Percentiles rank a stretch among this genome's conserved stretches.
These are phyloP conservation scores for Erysimum cheiranthoides DNA, from an alignment of 345 rosid genomes.

Conservation along the genomic window DNA sequence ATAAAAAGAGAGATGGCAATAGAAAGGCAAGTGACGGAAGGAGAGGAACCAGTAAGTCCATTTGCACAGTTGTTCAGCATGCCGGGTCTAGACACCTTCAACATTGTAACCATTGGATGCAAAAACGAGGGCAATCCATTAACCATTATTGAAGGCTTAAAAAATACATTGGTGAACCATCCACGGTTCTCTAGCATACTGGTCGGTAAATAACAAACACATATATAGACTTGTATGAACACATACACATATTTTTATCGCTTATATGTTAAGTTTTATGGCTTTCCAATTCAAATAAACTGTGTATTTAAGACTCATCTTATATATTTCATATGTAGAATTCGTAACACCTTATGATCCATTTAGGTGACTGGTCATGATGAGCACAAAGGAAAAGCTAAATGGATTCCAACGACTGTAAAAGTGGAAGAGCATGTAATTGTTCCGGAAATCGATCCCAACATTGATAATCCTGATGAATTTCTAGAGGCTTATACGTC, in stretches of 20 bases:
- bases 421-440: slow-evolving; percentile 61
- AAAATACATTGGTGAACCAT: background rate
- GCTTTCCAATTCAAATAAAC: background rate
- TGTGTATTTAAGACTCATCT: too few species aligned
- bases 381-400: slow-evolving; percentile 3
- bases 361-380: background rate
- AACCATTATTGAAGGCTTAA: background rate
- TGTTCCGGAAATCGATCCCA: slow-evolving; percentile 50
- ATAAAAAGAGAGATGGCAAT: background rate
- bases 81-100: background rate
- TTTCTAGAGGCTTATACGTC: background rate
- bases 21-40: background rate
- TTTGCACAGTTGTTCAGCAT: background rate
- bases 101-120: background rate
- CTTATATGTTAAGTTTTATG: background rate
- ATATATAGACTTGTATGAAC: background rate
- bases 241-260: background rate
- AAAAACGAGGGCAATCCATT: background rate
- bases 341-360: background rate
- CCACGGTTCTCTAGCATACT: slow-evolving; percentile 12
- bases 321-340: background rate
- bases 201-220: background rate
- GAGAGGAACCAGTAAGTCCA: background rate
- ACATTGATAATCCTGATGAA: slow-evolving; percentile 45
- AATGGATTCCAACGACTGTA: slow-evolving; percentile 58